A percentile compares a stretch with the other conserved stretches of the same genome.
Evolutionary conservation across 2,329 filamentous ascomycete genomes (phyloP).

Genomic region (Teratosphaeria destructans): DNA sequence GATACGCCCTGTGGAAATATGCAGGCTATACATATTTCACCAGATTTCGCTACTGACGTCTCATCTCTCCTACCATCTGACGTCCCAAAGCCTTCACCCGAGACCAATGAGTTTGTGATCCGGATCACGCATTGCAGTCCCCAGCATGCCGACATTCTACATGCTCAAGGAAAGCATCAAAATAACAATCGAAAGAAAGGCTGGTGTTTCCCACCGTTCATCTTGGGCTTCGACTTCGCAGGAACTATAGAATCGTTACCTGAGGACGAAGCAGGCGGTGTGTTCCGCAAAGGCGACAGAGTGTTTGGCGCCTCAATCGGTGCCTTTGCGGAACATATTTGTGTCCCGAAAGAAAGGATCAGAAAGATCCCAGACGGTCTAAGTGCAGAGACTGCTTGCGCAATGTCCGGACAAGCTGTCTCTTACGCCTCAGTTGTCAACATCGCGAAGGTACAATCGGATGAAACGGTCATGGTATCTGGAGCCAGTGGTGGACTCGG

Average conservation of each 20-base stretch:
- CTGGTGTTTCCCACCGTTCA: constrained; percentile 48
- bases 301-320: constrained; percentile 46
- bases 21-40: constrained; percentile 32
- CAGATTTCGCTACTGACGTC: constrained; percentile 24
- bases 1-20: constrained; percentile 15
- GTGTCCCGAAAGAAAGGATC: constrained; percentile 30
- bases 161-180: constrained; percentile 49
- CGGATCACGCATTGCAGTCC: constrained; percentile 46
- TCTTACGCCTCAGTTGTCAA: constrained; percentile 42
- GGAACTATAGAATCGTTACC: constrained; percentile 40
- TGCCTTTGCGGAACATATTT: constrained; percentile 44
- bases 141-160: constrained; percentile 52
- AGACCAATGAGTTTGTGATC: constrained; percentile 32
- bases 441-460: constrained; percentile 31
- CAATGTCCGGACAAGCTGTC: constrained; percentile 44
- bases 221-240: constrained; percentile 50
- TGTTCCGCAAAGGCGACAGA: constrained; percentile 37
- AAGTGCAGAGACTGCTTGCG: constrained; percentile 41
- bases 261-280: constrained; percentile 3
- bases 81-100: constrained; percentile 24
- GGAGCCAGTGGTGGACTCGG: constrained; percentile 48
- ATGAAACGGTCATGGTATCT: constrained; percentile 45
- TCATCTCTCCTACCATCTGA: constrained; percentile 18
- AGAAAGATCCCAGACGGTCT: constrained; percentile 37
- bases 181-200: constrained; percentile 41